A percentile compares a stretch with the other conserved stretches of the same genome.
phyloP scores from a whole-genome alignment of 169 alveolate species.

The Cystoisospora suis region DNA sequence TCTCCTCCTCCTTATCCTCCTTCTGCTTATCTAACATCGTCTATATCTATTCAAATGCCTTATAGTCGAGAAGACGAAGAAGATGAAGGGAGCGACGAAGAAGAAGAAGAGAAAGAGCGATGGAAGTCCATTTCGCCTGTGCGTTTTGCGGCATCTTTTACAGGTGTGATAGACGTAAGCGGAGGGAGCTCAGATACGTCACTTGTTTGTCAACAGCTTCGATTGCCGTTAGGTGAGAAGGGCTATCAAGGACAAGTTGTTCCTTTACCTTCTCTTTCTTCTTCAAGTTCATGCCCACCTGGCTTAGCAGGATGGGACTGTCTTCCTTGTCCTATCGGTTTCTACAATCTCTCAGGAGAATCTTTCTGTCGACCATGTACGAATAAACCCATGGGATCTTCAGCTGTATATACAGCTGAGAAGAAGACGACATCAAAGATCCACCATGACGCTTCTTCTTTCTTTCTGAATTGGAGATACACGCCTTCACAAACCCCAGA shows the following conservation, averaged over 20 bases:
- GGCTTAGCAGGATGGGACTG: conserved; percentile 60
- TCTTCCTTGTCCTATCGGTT: conserved; percentile 42
- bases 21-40: too few species aligned
- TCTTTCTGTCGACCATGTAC: conserved; percentile 41
- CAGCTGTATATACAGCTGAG: too few species aligned
- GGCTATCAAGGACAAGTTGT: conserved; percentile 48
- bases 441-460: too few species aligned
- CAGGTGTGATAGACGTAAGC: conserved; percentile 14
- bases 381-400: conserved; percentile 49
- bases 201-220: conserved; percentile 43
- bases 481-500: conserved; percentile 5
- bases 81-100: too few species aligned
- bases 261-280: background rate
- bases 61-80: too few species aligned
- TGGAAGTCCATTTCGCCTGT: too few species aligned
- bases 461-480: too few species aligned
- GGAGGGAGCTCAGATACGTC: conserved; percentile 51
- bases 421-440: too few species aligned
- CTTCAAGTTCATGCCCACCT: conserved; percentile 37
- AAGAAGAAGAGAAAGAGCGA: too few species aligned
- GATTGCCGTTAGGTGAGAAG: conserved; percentile 35
- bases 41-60: too few species aligned
- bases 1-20: too few species aligned
- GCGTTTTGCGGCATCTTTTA: conserved; percentile 40
- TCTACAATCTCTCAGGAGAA: conserved; percentile 24